A percentile compares a stretch with the other conserved stretches of the same genome.
phyloP scores from a whole-genome alignment of 2,329 filamentous ascomycete genomes.

The Zymoseptoria crescenta region DNA sequence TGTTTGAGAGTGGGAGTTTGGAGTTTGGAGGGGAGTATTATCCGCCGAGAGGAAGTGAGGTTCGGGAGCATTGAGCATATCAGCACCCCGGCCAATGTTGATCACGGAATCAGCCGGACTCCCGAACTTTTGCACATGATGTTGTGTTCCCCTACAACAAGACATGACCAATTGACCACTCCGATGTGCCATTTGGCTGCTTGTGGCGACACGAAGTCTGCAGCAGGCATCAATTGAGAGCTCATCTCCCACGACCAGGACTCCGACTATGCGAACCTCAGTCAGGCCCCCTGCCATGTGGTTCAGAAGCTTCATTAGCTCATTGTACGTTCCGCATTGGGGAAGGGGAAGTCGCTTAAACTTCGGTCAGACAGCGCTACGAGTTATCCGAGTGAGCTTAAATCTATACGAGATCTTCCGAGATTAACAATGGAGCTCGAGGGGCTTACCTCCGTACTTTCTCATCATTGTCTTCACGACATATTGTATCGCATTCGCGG shows the following conservation, averaged over 20 bases:
- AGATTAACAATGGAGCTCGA: not conserved
- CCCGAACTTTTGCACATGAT: not conserved
- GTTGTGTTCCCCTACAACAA: too few species aligned
- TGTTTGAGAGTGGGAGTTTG: constrained; percentile 38
- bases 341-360: not conserved
- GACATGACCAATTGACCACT: too few species aligned
- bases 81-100: not conserved
- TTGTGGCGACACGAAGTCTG: too few species aligned
- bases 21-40: constrained; percentile 46
- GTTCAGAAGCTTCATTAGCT: not conserved
- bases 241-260: not conserved
- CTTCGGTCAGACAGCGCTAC: not conserved
- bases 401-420: not conserved
- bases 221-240: too few species aligned
- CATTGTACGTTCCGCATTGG: not conserved
- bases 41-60: constrained; percentile 32
- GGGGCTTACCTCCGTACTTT: not conserved
- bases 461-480: not conserved
- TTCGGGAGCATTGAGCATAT: constrained; percentile 28
- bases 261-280: not conserved
- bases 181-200: too few species aligned
- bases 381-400: not conserved
- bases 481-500: too few species aligned
- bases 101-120: not conserved
- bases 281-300: not conserved